phyloP scores from a whole-genome alignment of 2,329 filamentous ascomycete genomes.

The Biscogniauxia sp. region DNA sequence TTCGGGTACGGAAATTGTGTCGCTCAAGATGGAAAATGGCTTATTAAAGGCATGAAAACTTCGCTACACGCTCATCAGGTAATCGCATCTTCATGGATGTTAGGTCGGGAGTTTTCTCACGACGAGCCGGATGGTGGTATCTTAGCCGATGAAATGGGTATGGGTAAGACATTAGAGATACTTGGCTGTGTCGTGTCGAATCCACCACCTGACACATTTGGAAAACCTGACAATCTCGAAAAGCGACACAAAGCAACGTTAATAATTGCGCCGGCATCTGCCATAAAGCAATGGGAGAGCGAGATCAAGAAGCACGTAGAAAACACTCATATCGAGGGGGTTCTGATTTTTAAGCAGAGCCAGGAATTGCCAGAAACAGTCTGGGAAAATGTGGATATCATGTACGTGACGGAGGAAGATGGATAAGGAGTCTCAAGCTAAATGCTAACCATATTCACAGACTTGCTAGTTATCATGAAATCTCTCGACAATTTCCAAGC shows the following conservation, averaged over 20 bases:
- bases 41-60: constrained; percentile 9
- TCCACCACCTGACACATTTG: neutral
- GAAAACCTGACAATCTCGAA: neutral
- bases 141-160: constrained; percentile 16
- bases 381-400: neutral
- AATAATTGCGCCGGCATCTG: constrained; percentile 9
- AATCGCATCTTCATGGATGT: constrained; percentile 9
- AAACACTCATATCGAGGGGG: neutral
- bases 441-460: constrained; percentile 4
- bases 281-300: constrained; percentile 10
- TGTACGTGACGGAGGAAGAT: constrained; percentile 1
- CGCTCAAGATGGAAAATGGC: constrained; percentile 11
- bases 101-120: constrained; percentile 6
- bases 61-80: constrained; percentile 9
- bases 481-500: constrained; percentile 2
- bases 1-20: constrained; percentile 6
- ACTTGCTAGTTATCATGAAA: constrained; percentile 9
- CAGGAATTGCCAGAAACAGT: neutral
- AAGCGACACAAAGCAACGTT: constrained; percentile 2
- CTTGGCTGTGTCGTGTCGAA: constrained; percentile 12
- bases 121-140: constrained; percentile 9
- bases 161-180: constrained; percentile 13
- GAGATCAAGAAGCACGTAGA: constrained; percentile 7
- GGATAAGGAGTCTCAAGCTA: neutral
- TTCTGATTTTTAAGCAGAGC: constrained; percentile 6